Evolutionary conservation across 2,329 filamentous ascomycete genomes (phyloP).

Genomic region (Neonectria magnoliae): DNA sequence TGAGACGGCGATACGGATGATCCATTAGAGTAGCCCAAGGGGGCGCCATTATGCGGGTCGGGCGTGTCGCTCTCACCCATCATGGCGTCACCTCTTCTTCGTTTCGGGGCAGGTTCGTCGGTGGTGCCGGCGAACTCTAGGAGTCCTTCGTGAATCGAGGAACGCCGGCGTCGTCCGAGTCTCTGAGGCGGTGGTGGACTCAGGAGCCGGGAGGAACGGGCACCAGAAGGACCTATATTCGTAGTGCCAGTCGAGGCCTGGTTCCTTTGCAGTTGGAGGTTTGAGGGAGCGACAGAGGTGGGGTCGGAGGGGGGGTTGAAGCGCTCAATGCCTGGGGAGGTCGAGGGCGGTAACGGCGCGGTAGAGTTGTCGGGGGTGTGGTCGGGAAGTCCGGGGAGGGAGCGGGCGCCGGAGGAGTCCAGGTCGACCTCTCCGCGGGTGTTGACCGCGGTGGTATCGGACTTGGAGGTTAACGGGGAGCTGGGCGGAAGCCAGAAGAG

Average conservation of each 20-base stretch:
- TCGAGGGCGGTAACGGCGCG: constrained; percentile 63
- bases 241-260: constrained; percentile 46
- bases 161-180: constrained; percentile 66
- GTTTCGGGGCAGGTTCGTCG: constrained; percentile 48
- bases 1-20: constrained; percentile 50
- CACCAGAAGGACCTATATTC: constrained; percentile 55
- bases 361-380: constrained; percentile 71
- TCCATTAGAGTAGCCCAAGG: constrained; percentile 51
- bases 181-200: constrained; percentile 50
- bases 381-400: constrained; percentile 46
- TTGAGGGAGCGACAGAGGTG: constrained; percentile 33
- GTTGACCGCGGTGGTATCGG: constrained; percentile 48
- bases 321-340: constrained; percentile 58
- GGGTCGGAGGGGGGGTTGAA: constrained; percentile 47
- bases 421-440: constrained; percentile 55
- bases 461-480: constrained; percentile 29
- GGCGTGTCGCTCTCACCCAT: constrained; percentile 65
- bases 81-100: constrained; percentile 72
- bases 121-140: constrained; percentile 38
- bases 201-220: constrained; percentile 37
- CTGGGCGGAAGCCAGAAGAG: constrained; percentile 38
- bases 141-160: constrained; percentile 48
- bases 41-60: constrained; percentile 66
- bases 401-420: constrained; percentile 50
- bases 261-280: constrained; percentile 36